Percentiles rank a stretch among this genome's conserved stretches.
phyloP scores from a whole-genome alignment of 805 yeast species.

The Barnettozyma botsteinii region DNA sequence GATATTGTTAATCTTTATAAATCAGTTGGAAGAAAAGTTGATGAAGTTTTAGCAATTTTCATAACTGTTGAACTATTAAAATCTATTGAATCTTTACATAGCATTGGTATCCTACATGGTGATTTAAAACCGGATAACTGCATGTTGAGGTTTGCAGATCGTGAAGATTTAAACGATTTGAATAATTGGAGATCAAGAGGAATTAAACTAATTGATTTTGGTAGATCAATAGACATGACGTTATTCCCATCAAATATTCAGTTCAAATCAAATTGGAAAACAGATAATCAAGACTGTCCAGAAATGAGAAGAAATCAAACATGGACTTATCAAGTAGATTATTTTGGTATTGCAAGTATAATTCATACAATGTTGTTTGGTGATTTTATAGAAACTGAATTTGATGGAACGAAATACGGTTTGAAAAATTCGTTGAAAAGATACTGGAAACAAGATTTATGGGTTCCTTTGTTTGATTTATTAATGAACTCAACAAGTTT shows the following conservation, averaged over 20 bases:
- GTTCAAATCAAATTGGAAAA: constrained; percentile 55
- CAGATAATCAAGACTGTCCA: constrained; percentile 66
- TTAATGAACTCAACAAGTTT: constrained; percentile 52
- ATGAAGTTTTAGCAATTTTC: constrained; percentile 59
- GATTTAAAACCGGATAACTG: constrained; percentile 84
- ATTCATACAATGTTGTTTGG: constrained; percentile 74
- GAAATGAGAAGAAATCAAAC: constrained; percentile 54
- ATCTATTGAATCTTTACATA: constrained; percentile 57
- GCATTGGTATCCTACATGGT: constrained; percentile 68
- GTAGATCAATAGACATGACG: constrained; percentile 67
- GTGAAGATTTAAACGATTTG: constrained; percentile 26
- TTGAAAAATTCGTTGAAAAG: constrained; percentile 50
- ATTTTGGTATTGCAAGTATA: constrained; percentile 73
- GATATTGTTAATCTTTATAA: constrained; percentile 56
- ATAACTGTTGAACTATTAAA: constrained; percentile 60
- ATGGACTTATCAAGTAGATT: constrained; percentile 81
- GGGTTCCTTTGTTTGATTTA: constrained; percentile 61
- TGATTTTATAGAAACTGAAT: constrained; percentile 43
- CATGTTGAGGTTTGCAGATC: constrained; percentile 52
- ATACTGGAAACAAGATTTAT: constrained; percentile 69
- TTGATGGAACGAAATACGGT: constrained; percentile 27
- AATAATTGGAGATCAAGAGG: constrained; percentile 50
- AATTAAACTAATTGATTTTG: constrained; percentile 70
- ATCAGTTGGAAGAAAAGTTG: constrained; percentile 33
- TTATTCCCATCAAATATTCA: constrained; percentile 44